These are phyloP conservation scores for Colletotrichum sp. DNA, from an alignment of 2,329 filamentous ascomycete species.

Conservation along the genomic window DNA sequence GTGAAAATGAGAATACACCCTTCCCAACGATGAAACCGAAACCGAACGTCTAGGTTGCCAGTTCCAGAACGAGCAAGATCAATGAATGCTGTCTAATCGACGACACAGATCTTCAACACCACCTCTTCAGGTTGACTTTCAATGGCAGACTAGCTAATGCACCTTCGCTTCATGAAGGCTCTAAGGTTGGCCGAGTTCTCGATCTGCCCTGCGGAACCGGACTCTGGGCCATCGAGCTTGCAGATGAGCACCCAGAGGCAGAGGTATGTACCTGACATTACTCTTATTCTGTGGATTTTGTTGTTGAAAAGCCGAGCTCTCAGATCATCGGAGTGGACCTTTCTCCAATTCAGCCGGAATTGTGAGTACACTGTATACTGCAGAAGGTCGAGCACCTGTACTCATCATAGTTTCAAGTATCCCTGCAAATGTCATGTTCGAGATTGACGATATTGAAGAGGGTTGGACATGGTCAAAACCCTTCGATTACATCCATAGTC, in stretches of 20 bases:
- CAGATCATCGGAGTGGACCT: conserved; percentile 25
- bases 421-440: conserved; percentile 38
- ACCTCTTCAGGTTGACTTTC: conserved; percentile 36
- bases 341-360: conserved; percentile 25
- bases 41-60: conserved; percentile 27
- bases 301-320: neutral
- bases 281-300: neutral
- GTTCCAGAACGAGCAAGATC: neutral
- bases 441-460: conserved; percentile 39
- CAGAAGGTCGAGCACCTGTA: neutral
- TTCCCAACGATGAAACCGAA: conserved; percentile 29
- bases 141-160: conserved; percentile 31
- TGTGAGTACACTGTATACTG: conserved; percentile 12
- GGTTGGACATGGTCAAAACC: conserved; percentile 33
- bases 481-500: conserved; percentile 36
- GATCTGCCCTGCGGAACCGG: conserved; percentile 9
- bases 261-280: conserved; percentile 23
- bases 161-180: conserved; percentile 22
- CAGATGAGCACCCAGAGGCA: conserved; percentile 33
- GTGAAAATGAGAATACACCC: conserved; percentile 22
- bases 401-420: neutral
- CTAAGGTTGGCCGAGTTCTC: conserved; percentile 24
- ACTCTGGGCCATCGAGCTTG: conserved; percentile 4
- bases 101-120: conserved; percentile 36
- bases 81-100: neutral